Evolutionary conservation across 176 grass and related monocot genomes (phyloP).

Genomic region (Calamus simplicifolius): DNA sequence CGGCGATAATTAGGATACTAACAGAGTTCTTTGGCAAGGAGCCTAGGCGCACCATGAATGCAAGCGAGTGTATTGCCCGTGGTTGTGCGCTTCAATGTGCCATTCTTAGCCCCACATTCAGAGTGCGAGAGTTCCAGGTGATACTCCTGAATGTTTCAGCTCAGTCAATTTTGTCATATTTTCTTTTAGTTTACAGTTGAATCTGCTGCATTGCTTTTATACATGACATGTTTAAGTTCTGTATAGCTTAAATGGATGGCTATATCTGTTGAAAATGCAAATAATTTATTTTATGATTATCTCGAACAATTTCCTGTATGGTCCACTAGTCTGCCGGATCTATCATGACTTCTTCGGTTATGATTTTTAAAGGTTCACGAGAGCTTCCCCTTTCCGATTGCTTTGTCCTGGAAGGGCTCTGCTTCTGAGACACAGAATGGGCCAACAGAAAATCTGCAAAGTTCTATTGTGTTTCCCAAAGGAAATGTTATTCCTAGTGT

Average conservation of each 20-base stretch:
- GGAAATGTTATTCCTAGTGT: slow-evolving; percentile 61
- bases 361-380: slow-evolving; percentile 55
- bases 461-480: slow-evolving; percentile 60
- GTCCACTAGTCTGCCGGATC: too few relatives aligned
- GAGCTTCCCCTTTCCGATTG: slow-evolving; percentile 74
- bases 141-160: background rate
- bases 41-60: slow-evolving; percentile 82
- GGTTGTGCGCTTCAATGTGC: slow-evolving; percentile 79
- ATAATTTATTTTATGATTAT: too few relatives aligned
- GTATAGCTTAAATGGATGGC: background rate
- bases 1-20: slow-evolving; percentile 78
- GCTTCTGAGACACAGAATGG: slow-evolving; percentile 36
- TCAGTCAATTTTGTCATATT: background rate
- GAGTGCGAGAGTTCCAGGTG: slow-evolving; percentile 96
- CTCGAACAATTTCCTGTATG: too few relatives aligned
- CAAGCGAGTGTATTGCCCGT: slow-evolving; percentile 78
- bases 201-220: too few relatives aligned
- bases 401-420: slow-evolving; percentile 59
- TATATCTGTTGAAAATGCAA: too few relatives aligned
- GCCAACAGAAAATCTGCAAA: slow-evolving; percentile 29
- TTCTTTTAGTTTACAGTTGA: too few relatives aligned
- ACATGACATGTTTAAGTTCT: background rate
- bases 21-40: slow-evolving; percentile 85
- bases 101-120: slow-evolving; percentile 89
- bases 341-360: too few relatives aligned